Evolutionary conservation across 495 filamentous ascomycete species (phyloP).

Genomic region (Aspergillus cristatus): DNA sequence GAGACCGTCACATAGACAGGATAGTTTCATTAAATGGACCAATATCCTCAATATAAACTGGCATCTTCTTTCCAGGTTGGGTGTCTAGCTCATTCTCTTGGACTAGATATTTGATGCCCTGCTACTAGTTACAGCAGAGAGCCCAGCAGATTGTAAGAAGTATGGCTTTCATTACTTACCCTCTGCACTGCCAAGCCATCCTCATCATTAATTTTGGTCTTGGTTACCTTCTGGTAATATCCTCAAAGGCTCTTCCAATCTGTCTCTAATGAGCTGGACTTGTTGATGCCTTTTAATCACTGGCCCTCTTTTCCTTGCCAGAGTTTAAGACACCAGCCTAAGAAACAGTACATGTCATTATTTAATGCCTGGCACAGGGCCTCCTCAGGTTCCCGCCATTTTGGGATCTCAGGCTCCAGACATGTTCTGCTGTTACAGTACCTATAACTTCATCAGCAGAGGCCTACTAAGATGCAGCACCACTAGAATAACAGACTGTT

Average conservation of each 20-base stretch:
- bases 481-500: neutral
- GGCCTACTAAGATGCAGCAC: conserved; percentile 2
- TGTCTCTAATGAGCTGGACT: conserved; percentile 7
- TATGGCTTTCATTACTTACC: neutral
- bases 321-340: conserved; percentile 9
- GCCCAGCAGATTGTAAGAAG: too few relatives aligned
- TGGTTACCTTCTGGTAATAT: conserved; percentile 14
- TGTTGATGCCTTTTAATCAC: neutral
- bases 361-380: conserved; percentile 7
- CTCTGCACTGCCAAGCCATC: conserved; percentile 8
- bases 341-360: conserved; percentile 11
- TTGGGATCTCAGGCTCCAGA: conserved; percentile 5
- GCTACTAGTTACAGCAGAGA: too few relatives aligned
- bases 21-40: conserved; percentile 15
- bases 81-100: conserved; percentile 7
- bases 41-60: conserved; percentile 16
- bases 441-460: conserved; percentile 2
- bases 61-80: conserved; percentile 9
- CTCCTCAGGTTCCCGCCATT: conserved; percentile 7
- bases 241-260: conserved; percentile 10
- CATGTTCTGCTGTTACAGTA: conserved; percentile 6
- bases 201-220: conserved; percentile 10
- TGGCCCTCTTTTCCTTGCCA: conserved; percentile 5
- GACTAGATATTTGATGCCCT: conserved; percentile 14
- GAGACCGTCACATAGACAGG: too few relatives aligned